Percentiles rank a stretch among this genome's conserved stretches.
These are phyloP conservation scores for Adenanthera pavonina DNA, from an alignment of 306 rosid species.

Conservation along the genomic window DNA sequence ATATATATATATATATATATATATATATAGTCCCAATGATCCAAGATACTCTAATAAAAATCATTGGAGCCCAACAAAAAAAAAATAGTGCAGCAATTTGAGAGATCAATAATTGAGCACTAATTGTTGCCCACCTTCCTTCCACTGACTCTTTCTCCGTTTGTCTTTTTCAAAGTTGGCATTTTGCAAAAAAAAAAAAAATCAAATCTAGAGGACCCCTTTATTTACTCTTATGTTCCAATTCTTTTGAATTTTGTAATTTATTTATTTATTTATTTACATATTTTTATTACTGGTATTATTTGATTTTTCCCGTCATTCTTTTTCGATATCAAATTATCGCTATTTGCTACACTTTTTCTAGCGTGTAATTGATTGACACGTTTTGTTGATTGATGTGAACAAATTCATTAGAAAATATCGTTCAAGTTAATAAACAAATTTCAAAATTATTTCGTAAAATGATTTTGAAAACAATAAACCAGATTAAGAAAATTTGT, in stretches of 20 bases:
- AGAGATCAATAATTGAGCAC: slow-evolving; percentile 39
- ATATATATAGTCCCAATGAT: not conserved
- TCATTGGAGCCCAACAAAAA: not conserved
- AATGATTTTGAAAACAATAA: not conserved
- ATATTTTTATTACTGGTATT: too few relatives aligned
- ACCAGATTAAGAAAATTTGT: not conserved
- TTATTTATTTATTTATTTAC: not conserved
- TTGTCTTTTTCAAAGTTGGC: slow-evolving; percentile 23
- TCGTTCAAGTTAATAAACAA: not conserved
- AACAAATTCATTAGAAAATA: not conserved
- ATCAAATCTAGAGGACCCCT: not conserved
- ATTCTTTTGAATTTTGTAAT: not conserved
- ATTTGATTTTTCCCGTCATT: not conserved
- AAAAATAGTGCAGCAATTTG: not conserved
- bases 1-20: not conserved
- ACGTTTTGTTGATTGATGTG: not conserved
- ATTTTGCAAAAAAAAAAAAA: not conserved
- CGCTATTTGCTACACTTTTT: too few relatives aligned
- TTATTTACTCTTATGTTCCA: not conserved
- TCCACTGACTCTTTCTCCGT: slow-evolving; percentile 10
- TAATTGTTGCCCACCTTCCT: slow-evolving; percentile 3
- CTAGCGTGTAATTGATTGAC: too few relatives aligned
- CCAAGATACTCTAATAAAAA: not conserved
- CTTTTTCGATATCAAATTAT: too few relatives aligned
- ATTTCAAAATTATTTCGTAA: too few relatives aligned